Evolutionary conservation across 768 basidiomycete genomes (phyloP).

Genomic region (Obba rivulosa): DNA sequence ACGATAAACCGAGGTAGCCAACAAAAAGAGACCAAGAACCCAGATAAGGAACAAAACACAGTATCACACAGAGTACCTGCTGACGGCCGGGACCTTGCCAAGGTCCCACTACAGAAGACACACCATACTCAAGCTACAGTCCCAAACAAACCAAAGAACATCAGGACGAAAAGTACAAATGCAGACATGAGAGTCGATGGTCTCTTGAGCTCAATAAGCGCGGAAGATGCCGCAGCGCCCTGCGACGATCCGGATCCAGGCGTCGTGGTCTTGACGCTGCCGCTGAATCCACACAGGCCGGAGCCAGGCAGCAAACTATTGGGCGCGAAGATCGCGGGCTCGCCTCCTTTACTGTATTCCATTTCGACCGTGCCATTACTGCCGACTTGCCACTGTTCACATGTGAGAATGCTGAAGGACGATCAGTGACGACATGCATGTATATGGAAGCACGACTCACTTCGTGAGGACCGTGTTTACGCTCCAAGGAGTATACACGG

Average conservation of each 20-base stretch:
- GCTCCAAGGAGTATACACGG: conserved; percentile 52
- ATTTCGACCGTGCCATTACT: conserved; percentile 57
- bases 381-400: conserved; percentile 63
- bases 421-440: neutral
- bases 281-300: conserved; percentile 29
- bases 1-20: too few species aligned
- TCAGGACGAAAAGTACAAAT: too few species aligned
- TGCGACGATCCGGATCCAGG: neutral
- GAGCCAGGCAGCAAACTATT: conserved; percentile 28
- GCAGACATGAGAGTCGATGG: too few species aligned
- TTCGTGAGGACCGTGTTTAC: conserved; percentile 47
- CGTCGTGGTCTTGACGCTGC: neutral
- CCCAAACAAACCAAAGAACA: too few species aligned
- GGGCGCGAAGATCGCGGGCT: conserved; percentile 51
- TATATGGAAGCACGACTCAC: conserved; percentile 31
- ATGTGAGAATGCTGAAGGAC: conserved; percentile 51
- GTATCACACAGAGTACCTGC: too few species aligned
- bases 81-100: too few species aligned
- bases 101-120: too few species aligned
- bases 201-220: too few species aligned
- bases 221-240: neutral
- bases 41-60: too few species aligned
- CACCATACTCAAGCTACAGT: too few species aligned
- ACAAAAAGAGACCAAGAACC: too few species aligned
- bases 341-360: conserved; percentile 60